These are phyloP conservation scores for Phytophthora sp. DNA, from an alignment of 352 stramenopile genomes.

Conservation along the genomic window DNA sequence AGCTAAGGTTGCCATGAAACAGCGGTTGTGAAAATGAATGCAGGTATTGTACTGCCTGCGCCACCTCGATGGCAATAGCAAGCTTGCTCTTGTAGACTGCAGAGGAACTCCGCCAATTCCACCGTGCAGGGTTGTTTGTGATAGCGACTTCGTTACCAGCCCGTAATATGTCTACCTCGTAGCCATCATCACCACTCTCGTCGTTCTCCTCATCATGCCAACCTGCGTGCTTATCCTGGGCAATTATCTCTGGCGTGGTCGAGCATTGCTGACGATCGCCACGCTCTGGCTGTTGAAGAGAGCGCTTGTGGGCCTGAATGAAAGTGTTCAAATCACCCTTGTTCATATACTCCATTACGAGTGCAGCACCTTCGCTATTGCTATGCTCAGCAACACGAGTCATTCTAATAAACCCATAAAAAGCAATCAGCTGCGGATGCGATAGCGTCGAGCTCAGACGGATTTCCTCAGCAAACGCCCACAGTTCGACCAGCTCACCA, in stretches of 20 bases:
- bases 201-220: conserved; percentile 20
- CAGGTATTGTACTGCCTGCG: conserved; percentile 48
- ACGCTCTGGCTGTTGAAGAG: conserved; percentile 12
- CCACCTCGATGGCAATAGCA: conserved; percentile 45
- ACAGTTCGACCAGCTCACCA: conserved; percentile 3
- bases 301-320: conserved; percentile 37
- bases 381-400: neutral
- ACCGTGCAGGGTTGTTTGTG: neutral
- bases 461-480: conserved; percentile 34
- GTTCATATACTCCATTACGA: conserved; percentile 50
- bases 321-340: conserved; percentile 46
- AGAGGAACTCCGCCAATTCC: conserved; percentile 37
- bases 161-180: conserved; percentile 7
- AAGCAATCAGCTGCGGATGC: conserved; percentile 36
- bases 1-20: conserved; percentile 54
- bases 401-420: conserved; percentile 33
- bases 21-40: conserved; percentile 47
- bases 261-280: neutral
- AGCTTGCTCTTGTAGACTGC: conserved; percentile 42
- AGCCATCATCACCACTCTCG: neutral
- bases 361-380: conserved; percentile 17
- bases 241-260: neutral
- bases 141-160: neutral
- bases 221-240: conserved; percentile 3
- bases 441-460: conserved; percentile 31